Percentiles rank a stretch among this genome's conserved stretches.
Evolutionary conservation across 495 filamentous ascomycete species (phyloP).

Genomic region (Penicillium argentinense): DNA sequence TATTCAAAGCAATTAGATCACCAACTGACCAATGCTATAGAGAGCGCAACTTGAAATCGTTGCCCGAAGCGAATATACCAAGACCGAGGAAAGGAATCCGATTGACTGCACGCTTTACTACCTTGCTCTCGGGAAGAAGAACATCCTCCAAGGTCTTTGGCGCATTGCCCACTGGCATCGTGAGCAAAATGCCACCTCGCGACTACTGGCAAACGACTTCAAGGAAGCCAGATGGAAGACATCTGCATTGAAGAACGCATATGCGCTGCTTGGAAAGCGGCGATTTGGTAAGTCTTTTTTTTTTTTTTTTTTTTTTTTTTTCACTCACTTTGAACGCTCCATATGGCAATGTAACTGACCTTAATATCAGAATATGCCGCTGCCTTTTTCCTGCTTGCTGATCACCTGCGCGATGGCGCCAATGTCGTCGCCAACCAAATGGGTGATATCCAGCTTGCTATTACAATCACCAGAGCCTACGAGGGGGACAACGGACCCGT

Average conservation of each 20-base stretch:
- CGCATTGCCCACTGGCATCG: slow-evolving; percentile 89
- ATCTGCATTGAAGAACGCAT: slow-evolving; percentile 93
- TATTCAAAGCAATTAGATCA: not conserved
- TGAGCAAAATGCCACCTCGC: slow-evolving; percentile 77
- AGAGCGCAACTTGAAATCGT: slow-evolving; percentile 81
- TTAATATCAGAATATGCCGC: slow-evolving; percentile 77
- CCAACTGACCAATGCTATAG: slow-evolving; percentile 41
- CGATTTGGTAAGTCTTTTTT: slow-evolving; percentile 65
- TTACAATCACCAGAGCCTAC: slow-evolving; percentile 84
- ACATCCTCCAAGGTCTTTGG: slow-evolving; percentile 89
- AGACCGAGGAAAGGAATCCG: slow-evolving; percentile 82
- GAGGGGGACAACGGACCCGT: slow-evolving; percentile 82
- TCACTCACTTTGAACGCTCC: too few species aligned
- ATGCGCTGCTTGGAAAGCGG: slow-evolving; percentile 88
- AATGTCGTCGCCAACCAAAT: slow-evolving; percentile 82
- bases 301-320: too few species aligned
- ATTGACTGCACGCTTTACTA: slow-evolving; percentile 94
- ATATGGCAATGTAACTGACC: slow-evolving; percentile 5
- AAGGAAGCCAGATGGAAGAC: slow-evolving; percentile 82
- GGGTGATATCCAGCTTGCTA: slow-evolving; percentile 84
- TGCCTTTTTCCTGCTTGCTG: slow-evolving; percentile 92
- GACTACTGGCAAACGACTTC: slow-evolving; percentile 85
- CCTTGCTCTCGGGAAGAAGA: slow-evolving; percentile 87
- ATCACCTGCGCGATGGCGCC: slow-evolving; percentile 78
- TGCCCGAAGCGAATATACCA: slow-evolving; percentile 90